A percentile compares a stretch with the other conserved stretches of the same genome.
Conservation (phyloP, 2,329 filamentous ascomycete genomes). For the Lizonia empirigonia region DNA sequence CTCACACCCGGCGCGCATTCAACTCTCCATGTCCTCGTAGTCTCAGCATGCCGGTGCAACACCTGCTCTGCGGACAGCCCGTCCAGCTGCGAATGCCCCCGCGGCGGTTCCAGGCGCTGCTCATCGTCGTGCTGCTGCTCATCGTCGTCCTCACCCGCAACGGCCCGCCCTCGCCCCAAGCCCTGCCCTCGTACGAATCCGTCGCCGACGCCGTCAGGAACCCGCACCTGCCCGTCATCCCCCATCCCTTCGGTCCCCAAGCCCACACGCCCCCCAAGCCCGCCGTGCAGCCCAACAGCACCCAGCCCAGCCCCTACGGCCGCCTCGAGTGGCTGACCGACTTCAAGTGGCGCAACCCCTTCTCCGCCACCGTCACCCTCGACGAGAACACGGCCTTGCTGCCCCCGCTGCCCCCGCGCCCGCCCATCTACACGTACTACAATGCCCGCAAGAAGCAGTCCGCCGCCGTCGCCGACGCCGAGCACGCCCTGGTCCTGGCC, state of each 20-base stretch:
- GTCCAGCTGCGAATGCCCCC: slow-evolving; percentile 48
- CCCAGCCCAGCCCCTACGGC: slow-evolving; percentile 59
- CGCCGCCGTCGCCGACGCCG: slow-evolving; percentile 69
- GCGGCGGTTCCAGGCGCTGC: slow-evolving; percentile 55
- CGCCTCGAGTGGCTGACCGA: slow-evolving; percentile 85
- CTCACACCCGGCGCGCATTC: no score
- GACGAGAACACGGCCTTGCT: slow-evolving; percentile 85
- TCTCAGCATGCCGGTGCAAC: slow-evolving; percentile 43
- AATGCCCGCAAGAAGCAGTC: slow-evolving; percentile 70
- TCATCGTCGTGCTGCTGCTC: slow-evolving; percentile 43
- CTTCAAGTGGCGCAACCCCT: slow-evolving; percentile 89
- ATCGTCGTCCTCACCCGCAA: slow-evolving; percentile 45
- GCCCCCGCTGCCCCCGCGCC: slow-evolving; percentile 72
- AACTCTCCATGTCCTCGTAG: slow-evolving; percentile 14
- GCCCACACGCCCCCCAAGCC: slow-evolving; percentile 75
- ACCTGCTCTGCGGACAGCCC: slow-evolving; percentile 40
- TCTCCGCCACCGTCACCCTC: slow-evolving; percentile 78
- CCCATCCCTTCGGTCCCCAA: slow-evolving; percentile 67
- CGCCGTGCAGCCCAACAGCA: slow-evolving; percentile 79
- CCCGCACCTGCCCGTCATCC: slow-evolving; percentile 46
- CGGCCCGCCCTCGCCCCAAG: slow-evolving; percentile 42
- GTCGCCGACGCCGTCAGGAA: slow-evolving; percentile 48
- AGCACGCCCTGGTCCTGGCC: slow-evolving; percentile 78
- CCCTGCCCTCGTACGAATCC: slow-evolving; percentile 46
- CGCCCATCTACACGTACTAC: slow-evolving; percentile 89